These are phyloP conservation scores for Microascus cirrosus DNA, from an alignment of 2,329 filamentous ascomycete genomes.

Conservation along the genomic window DNA sequence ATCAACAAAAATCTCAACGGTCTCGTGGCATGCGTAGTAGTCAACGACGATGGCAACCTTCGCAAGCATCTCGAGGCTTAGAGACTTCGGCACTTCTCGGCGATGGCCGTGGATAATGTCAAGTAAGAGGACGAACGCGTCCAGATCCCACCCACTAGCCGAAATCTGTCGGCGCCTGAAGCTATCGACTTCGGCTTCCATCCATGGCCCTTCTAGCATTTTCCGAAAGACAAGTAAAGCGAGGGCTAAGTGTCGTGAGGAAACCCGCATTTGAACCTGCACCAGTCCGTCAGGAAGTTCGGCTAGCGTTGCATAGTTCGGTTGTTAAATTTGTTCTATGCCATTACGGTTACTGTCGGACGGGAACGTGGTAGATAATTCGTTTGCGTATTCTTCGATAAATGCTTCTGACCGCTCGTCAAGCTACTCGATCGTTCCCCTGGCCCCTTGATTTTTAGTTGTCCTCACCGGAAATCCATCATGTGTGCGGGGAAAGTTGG, in stretches of 20 bases:
- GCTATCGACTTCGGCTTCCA: constrained; percentile 2
- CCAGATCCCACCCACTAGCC: constrained; percentile 13
- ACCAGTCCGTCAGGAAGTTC: background rate
- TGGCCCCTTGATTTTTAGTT: background rate
- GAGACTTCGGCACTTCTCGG: constrained; percentile 9
- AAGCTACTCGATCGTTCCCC: background rate
- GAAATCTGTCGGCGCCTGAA: constrained; percentile 2
- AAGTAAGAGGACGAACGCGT: constrained; percentile 16
- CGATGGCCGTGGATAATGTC: constrained; percentile 16
- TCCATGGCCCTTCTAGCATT: constrained; percentile 7
- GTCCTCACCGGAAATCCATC: background rate
- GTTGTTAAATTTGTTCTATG: background rate
- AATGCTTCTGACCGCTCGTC: background rate
- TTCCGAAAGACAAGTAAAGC: constrained; percentile 9
- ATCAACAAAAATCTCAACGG: constrained; percentile 6
- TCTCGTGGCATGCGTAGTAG: constrained; percentile 18
- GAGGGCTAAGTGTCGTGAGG: constrained; percentile 9
- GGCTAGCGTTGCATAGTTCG: background rate
- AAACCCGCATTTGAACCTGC: constrained; percentile 5
- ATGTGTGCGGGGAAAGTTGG: background rate
- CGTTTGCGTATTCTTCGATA: background rate
- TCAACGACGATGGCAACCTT: constrained; percentile 17
- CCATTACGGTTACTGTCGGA: background rate
- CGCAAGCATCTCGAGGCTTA: constrained; percentile 13
- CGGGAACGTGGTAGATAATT: background rate